phyloP scores from a whole-genome alignment of 2,329 filamentous ascomycete genomes.

The Pseudogymnoascus destructans region DNA sequence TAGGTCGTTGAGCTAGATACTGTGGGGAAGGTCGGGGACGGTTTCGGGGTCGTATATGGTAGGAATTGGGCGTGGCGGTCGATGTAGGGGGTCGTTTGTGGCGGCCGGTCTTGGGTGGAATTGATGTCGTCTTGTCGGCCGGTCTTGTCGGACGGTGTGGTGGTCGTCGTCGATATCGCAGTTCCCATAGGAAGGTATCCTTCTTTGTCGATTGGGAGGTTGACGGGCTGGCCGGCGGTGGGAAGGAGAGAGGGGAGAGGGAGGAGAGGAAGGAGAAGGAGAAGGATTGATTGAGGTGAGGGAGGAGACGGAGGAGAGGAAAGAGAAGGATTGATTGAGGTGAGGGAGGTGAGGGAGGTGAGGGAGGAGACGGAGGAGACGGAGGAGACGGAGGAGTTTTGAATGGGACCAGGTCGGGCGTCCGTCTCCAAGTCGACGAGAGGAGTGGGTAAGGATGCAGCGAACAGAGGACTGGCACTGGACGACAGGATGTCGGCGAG shows the following conservation, averaged over 20 bases:
- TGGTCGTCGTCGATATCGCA: neutral
- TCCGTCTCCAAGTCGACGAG: conserved; percentile 7
- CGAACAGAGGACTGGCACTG: neutral
- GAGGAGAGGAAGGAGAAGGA: neutral
- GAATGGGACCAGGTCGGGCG: conserved; percentile 2
- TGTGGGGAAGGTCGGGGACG: neutral
- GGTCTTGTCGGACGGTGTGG: neutral
- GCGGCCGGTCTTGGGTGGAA: neutral
- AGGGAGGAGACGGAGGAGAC: conserved; percentile 1
- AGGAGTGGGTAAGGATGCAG: conserved; percentile 7
- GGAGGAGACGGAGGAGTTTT: conserved; percentile 4
- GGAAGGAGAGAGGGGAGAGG: neutral
- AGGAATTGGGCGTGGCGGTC: neutral
- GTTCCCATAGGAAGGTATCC: conserved; percentile 9
- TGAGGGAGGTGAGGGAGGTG: too few species aligned
- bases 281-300: neutral
- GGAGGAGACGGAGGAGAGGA: neutral
- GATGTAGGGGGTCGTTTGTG: neutral
- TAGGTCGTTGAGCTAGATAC: conserved; percentile 3
- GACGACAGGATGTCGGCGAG: neutral
- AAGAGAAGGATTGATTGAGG: neutral
- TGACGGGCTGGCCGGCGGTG: neutral
- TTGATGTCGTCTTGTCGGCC: neutral
- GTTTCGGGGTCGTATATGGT: conserved; percentile 6
- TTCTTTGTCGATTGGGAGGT: neutral